phyloP scores from a whole-genome alignment of 495 filamentous ascomycete species.

The Penicillium diatomitis region DNA sequence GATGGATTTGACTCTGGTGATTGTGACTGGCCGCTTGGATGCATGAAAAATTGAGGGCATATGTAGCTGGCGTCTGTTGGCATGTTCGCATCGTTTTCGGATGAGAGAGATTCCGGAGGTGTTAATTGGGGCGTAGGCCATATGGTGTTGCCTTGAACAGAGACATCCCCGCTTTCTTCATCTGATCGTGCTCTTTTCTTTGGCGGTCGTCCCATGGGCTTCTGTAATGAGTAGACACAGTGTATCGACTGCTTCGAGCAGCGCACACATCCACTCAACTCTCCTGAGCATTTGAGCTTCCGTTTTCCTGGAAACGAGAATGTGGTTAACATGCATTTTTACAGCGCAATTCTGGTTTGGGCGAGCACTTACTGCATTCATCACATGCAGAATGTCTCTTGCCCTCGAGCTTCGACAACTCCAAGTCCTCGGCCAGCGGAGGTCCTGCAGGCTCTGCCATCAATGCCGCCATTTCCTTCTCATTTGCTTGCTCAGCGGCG shows the following conservation, averaged over 20 bases:
- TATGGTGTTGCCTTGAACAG: conserved; percentile 6
- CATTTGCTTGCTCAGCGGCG: neutral
- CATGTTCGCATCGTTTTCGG: conserved; percentile 1
- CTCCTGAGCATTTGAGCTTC: conserved; percentile 42
- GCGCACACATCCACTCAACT: conserved; percentile 31
- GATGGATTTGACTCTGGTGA: conserved; percentile 14
- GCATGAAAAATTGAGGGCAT: conserved; percentile 19
- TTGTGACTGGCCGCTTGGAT: conserved; percentile 5
- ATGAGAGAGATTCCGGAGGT: conserved; percentile 7
- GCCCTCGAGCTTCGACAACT: conserved; percentile 6
- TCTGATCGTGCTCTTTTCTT: conserved; percentile 34
- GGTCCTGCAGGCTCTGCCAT: neutral
- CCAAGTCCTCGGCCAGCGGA: neutral
- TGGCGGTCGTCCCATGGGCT: conserved; percentile 39
- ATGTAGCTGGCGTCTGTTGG: conserved; percentile 15
- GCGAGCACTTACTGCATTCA: conserved; percentile 30
- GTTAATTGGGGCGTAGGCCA: conserved; percentile 20
- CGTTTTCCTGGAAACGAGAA: conserved; percentile 26
- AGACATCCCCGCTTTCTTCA: conserved; percentile 15
- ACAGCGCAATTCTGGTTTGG: neutral
- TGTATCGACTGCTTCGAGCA: conserved; percentile 32
- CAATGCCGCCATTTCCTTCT: neutral
- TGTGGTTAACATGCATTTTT: conserved; percentile 9
- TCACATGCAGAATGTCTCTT: conserved; percentile 37
- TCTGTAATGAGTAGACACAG: conserved; percentile 40